A percentile compares a stretch with the other conserved stretches of the same genome.
Conservation (phyloP, 495 filamentous ascomycete species). For the Xylaria curta region DNA sequence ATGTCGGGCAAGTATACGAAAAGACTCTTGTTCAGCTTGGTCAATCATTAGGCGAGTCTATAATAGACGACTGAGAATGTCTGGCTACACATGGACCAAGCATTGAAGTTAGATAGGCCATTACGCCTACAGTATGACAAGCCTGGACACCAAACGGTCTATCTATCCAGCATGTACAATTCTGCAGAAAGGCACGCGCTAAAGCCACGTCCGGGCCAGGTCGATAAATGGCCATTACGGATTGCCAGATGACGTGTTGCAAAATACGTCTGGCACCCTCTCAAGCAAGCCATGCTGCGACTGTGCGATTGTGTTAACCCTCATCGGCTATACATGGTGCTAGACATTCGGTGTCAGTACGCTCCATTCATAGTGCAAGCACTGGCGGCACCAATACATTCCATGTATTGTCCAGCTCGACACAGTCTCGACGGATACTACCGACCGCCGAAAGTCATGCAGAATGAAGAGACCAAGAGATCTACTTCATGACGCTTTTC, state of each 20-base stretch:
- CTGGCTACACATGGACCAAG: not conserved
- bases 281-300: not conserved
- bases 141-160: not conserved
- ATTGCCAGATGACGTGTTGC: not conserved
- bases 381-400: not conserved
- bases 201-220: not conserved
- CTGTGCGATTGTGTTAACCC: not conserved
- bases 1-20: constrained; percentile 79
- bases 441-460: not conserved
- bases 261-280: not conserved
- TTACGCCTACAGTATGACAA: not conserved
- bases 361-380: not conserved
- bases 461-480: not conserved
- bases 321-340: not conserved
- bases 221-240: not conserved
- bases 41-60: constrained; percentile 56
- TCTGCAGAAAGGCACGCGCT: no score
- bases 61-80: constrained; percentile 22
- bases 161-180: not conserved
- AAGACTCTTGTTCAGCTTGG: constrained; percentile 74
- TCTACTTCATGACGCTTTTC: not conserved
- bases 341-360: not conserved
- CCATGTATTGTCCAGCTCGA: not conserved
- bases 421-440: not conserved
- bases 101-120: not conserved